A percentile compares a stretch with the other conserved stretches of the same genome.
These are phyloP conservation scores for Phytopythium sindhum DNA, from an alignment of 352 stramenopile genomes.

Conservation along the genomic window DNA sequence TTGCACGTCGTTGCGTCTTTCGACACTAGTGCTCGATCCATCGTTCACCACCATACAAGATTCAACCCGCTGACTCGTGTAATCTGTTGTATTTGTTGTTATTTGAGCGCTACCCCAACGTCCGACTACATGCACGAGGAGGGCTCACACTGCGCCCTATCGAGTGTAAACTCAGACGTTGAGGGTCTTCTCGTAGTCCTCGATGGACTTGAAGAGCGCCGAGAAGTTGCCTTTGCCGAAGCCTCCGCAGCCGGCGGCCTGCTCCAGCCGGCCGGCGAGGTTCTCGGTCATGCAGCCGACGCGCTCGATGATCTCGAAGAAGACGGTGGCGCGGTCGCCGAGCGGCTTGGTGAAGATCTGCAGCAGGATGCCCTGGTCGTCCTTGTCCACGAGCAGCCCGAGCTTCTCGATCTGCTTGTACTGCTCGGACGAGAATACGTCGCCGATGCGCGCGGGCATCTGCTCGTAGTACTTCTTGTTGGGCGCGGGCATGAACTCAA, in stretches of 20 bases:
- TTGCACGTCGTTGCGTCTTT: no score
- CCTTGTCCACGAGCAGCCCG: constrained; percentile 92
- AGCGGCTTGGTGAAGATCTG: constrained; percentile 72
- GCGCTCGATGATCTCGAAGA: constrained; percentile 58
- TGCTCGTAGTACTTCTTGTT: constrained; percentile 90
- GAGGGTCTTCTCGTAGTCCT: constrained; percentile 86
- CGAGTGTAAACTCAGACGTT: no score
- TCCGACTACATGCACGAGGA: no score
- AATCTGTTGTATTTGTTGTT: no score
- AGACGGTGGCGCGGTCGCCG: constrained; percentile 3
- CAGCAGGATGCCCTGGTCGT: constrained; percentile 93
- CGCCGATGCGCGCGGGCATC: constrained; percentile 77
- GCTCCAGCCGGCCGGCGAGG: constrained; percentile 66
- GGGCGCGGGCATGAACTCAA: constrained; percentile 86
- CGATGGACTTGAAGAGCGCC: constrained; percentile 92
- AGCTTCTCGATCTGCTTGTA: constrained; percentile 91
- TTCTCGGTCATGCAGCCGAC: constrained; percentile 83
- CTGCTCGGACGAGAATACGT: constrained; percentile 78
- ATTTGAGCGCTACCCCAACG: no score
- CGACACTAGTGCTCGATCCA: no score
- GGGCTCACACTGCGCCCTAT: no score
- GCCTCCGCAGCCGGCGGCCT: constrained; percentile 76
- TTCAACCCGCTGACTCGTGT: no score
- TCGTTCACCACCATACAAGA: no score
- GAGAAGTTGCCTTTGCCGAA: constrained; percentile 94